Base-by-base conservation (phyloP, 352 stramenopile genomes). In the Plasmopara muralis region DNA sequence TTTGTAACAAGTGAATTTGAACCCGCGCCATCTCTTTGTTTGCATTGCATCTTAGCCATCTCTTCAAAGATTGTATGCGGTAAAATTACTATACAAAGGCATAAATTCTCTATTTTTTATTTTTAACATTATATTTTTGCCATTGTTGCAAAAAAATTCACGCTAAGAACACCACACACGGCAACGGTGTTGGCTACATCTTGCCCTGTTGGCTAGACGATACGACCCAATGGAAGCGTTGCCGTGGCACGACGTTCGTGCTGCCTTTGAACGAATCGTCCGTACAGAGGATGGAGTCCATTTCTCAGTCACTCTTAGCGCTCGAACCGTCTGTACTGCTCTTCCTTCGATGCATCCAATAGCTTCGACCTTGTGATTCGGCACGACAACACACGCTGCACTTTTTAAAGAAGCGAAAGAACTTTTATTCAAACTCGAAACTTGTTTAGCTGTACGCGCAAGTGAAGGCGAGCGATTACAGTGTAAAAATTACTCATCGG, bases 311-410 rank as follows among this genome's bases (percentile, higher is more conserved):
- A 5, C 59, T 94, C 12, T 51, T 87, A 48, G 55, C 69, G 0
- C 85, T 89, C 34, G 77, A 94, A 43, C 74, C 84, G 14, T 91
- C 84, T 2, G 69, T 91, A 10, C 34, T 94, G 57, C 74, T 94
- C 0, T 94, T 94, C 47, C 48, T 94, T 49, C 70, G 72, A 31
- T 70, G 79, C 28, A 87, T 94, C 37, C 66, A 72, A 9, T 70
- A 84, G 34, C 55, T 94, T 29, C 66, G 71, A 5, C 64, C 93
- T 5, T 43, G 41, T 2, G 83, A 92, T 55, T 48, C 66, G 5
- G 47, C 67, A 15, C 55, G 72, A 34, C 8, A 62, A 16, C 43
- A 68, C 18, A 44, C 53, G 10, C 41, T 78, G 43, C 50, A 71
- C 16, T 83, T 90, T 55, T 42, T 69, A 16, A 73, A 89, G 55